Evolutionary conservation across 805 yeast species (phyloP).

Genomic region (Metschnikowia drakensbergensis): DNA sequence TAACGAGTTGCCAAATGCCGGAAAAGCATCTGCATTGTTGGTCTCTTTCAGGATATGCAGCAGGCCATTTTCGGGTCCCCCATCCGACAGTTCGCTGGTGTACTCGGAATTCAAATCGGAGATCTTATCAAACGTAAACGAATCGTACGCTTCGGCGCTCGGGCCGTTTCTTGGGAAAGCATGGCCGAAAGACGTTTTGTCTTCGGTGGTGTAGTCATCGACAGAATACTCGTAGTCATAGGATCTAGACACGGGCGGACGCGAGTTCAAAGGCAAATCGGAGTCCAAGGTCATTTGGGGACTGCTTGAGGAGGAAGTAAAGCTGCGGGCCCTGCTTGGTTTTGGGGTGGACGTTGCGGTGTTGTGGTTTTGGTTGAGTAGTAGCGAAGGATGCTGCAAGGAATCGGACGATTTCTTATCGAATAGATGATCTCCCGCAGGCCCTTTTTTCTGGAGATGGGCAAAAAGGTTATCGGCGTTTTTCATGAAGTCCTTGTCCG

Average conservation of each 20-base stretch:
- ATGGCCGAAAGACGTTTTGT: background rate
- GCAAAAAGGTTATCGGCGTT: conserved; percentile 40
- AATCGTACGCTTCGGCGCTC: background rate
- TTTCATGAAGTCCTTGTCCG: conserved; percentile 34
- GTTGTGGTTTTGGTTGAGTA: conserved; percentile 8
- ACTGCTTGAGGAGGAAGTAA: background rate
- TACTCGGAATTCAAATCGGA: conserved; percentile 12
- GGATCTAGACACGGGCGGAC: conserved; percentile 16
- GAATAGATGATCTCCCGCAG: conserved; percentile 4
- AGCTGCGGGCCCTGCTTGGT: conserved; percentile 17
- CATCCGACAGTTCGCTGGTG: conserved; percentile 2
- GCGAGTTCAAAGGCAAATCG: conserved; percentile 6
- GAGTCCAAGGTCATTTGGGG: conserved; percentile 1
- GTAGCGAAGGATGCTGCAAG: conserved; percentile 7
- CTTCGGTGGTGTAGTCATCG: conserved; percentile 16
- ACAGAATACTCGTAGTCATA: conserved; percentile 34
- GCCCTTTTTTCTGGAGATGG: conserved; percentile 35
- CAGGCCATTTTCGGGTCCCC: background rate
- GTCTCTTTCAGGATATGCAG: background rate
- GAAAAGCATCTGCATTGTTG: background rate
- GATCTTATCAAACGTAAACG: conserved; percentile 34
- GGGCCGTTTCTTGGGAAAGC: background rate
- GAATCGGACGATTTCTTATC: conserved; percentile 2
- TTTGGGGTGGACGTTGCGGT: conserved; percentile 43
- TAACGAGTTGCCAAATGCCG: conserved; percentile 12